phyloP scores from a whole-genome alignment of 176 grass and related monocot genomes.

The Phoenix roebelenii region DNA sequence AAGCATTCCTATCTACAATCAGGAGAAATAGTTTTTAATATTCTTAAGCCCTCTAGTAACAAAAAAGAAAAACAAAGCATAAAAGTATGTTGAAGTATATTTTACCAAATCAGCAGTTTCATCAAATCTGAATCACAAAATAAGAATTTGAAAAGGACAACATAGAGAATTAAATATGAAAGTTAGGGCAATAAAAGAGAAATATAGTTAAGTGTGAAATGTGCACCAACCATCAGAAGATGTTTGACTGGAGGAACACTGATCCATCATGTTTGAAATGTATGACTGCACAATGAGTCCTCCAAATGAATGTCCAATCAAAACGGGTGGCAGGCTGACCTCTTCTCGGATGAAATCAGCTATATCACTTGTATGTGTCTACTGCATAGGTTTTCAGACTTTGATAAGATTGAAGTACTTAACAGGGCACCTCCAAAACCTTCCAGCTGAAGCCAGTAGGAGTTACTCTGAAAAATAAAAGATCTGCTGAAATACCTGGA shows the following conservation, averaged over 20 bases:
- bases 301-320: conserved; percentile 93
- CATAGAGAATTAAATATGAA: no score
- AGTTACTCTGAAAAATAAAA: not conserved
- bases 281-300: conserved; percentile 89
- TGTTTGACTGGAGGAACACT: conserved; percentile 11
- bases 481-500: conserved; percentile 51
- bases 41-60: conserved; percentile 4
- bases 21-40: conserved; percentile 11
- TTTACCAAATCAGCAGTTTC: no score
- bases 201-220: not conserved
- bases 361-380: conserved; percentile 69
- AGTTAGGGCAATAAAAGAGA: not conserved
- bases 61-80: not conserved
- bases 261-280: conserved; percentile 51
- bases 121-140: no score
- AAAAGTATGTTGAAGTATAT: no score
- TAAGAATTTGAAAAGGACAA: no score
- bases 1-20: conserved; percentile 15
- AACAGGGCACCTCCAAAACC: no score
- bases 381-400: conserved; percentile 54
- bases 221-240: not conserved
- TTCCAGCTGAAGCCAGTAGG: no score
- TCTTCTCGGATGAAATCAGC: conserved; percentile 76
- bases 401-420: conserved; percentile 12
- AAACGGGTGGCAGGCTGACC: conserved; percentile 36